These are phyloP conservation scores for cucumber (Cucumis sativus) DNA, from an alignment of 306 rosid genomes.

Conservation along the genomic window Cucumber_9930_V3 NC_026660.2:27897501-27898000, in stretches of 20 bases:
- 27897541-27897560: constrained; percentile 41
- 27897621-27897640: not conserved
- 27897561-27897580: constrained; percentile 67
- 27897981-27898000: too few species aligned
- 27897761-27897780: constrained; percentile 40
- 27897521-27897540: constrained; percentile 60
- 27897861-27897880: too few species aligned
- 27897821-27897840: not conserved
- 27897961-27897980: too few species aligned
- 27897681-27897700: constrained; percentile 33
- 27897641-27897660: too few species aligned
- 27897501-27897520: constrained; percentile 29
- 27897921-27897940: too few species aligned
- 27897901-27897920: too few species aligned
- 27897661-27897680: not conserved
- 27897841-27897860: too few species aligned
- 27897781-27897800: too few species aligned
- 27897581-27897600: constrained; percentile 52
- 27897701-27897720: constrained; percentile 59
- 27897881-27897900: too few species aligned
- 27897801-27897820: too few species aligned
- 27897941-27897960: too few species aligned
- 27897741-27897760: constrained; percentile 47
- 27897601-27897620: not conserved
- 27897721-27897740: constrained; percentile 35